phyloP scores from a whole-genome alignment of 208 protist genomes.

The Trypanosoma melophagium region DNA sequence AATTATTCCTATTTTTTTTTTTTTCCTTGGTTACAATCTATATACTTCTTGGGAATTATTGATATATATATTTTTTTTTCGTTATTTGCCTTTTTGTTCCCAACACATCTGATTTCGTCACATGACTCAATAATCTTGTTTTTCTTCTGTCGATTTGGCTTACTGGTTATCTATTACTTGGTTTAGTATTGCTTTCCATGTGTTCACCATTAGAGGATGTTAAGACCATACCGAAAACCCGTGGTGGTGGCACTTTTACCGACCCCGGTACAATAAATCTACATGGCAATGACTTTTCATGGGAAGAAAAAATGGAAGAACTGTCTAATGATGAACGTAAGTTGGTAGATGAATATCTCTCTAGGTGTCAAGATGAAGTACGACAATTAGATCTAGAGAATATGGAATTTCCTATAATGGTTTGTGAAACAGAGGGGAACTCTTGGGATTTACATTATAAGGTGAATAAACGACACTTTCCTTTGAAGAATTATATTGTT shows the following conservation, averaged over 20 bases:
- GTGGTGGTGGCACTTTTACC: conserved; percentile 45
- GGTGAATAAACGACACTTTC: conserved; percentile 63
- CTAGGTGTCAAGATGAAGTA: conserved; percentile 18
- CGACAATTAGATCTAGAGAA: conserved; percentile 1
- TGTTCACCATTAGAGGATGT: neutral
- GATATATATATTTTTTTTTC: too few relatives aligned
- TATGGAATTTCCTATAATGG: neutral
- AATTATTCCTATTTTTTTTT: too few relatives aligned
- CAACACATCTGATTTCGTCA: too few relatives aligned
- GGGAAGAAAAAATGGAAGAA: conserved; percentile 42
- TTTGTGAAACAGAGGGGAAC: neutral
- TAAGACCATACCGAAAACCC: conserved; percentile 22
- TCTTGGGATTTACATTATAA: conserved; percentile 62
- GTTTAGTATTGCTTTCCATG: too few relatives aligned
- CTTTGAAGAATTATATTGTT: conserved; percentile 80
- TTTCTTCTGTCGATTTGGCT: too few relatives aligned
- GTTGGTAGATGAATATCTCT: conserved; percentile 36
- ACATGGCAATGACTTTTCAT: conserved; percentile 72
- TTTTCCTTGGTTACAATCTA: too few relatives aligned
- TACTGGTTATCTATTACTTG: too few relatives aligned
- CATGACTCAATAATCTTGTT: too few relatives aligned
- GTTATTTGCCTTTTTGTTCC: too few relatives aligned
- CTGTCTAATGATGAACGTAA: conserved; percentile 31
- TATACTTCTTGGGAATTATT: too few relatives aligned
- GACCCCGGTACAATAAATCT: conserved; percentile 59